Conservation (phyloP, 2,329 filamentous ascomycete genomes). For the Cladophialophora carrionii region DNA sequence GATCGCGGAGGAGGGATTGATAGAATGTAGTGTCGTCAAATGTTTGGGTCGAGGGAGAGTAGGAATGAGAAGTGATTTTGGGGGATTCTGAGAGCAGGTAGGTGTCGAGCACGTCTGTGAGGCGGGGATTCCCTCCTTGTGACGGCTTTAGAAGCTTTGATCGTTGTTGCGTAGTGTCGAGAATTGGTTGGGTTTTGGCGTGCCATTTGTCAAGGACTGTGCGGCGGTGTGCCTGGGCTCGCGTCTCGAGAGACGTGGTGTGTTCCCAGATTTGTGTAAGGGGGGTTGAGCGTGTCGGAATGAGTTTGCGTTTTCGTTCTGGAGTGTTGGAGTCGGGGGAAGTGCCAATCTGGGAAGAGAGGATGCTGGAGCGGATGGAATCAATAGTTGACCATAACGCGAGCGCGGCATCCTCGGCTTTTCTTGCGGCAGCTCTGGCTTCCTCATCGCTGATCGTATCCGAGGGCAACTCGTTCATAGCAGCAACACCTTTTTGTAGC, state of each 20-base stretch:
- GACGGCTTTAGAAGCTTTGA: constrained; percentile 64
- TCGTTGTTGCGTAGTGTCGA: constrained; percentile 59
- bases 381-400: constrained; percentile 76
- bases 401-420: constrained; percentile 82
- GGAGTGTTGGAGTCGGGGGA: constrained; percentile 46
- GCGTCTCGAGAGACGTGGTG: constrained; percentile 68
- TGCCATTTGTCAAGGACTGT: constrained; percentile 89
- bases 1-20: constrained; percentile 85
- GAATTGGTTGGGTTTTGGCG: constrained; percentile 66
- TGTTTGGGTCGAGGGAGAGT: constrained; percentile 58
- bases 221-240: constrained; percentile 64
- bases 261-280: constrained; percentile 72
- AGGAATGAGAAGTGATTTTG: constrained; percentile 38
- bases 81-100: constrained; percentile 48
- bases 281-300: constrained; percentile 56
- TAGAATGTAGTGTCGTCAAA: constrained; percentile 98
- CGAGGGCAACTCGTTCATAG: constrained; percentile 71
- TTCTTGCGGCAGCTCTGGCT: constrained; percentile 62
- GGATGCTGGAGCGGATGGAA: constrained; percentile 47
- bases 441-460: constrained; percentile 43
- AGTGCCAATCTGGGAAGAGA: constrained; percentile 39
- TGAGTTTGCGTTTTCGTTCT: constrained; percentile 58
- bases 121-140: constrained; percentile 50
- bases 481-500: constrained; percentile 85
- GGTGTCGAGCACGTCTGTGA: constrained; percentile 50